Conservation (phyloP, 768 basidiomycete species). For the Chiua virens region DNA sequence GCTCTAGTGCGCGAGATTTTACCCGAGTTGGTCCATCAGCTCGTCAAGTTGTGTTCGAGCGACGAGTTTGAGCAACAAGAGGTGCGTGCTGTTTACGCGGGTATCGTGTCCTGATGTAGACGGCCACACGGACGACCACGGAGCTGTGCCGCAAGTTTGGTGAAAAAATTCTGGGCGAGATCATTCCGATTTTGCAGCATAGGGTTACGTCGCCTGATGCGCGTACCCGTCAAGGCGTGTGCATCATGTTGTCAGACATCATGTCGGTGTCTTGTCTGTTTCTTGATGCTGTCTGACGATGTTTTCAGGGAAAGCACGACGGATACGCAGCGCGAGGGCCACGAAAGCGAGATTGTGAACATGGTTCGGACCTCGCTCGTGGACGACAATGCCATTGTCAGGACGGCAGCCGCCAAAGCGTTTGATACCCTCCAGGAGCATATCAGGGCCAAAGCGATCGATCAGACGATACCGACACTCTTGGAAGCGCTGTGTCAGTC, state of each 20-base stretch:
- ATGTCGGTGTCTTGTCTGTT: conserved; percentile 53
- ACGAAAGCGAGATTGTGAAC: conserved; percentile 85
- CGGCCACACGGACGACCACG: conserved; percentile 80
- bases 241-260: conserved; percentile 82
- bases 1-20: conserved; percentile 82
- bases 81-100: conserved; percentile 42
- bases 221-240: conserved; percentile 79
- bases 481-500: conserved; percentile 92
- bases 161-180: conserved; percentile 83
- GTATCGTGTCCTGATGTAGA: conserved; percentile 45
- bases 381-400: conserved; percentile 82
- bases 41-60: conserved; percentile 75
- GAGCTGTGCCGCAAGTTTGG: conserved; percentile 96
- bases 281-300: conserved; percentile 7
- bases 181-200: conserved; percentile 74
- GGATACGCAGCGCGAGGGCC: conserved; percentile 79
- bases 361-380: conserved; percentile 85
- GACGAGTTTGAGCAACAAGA: conserved; percentile 87
- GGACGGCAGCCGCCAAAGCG: conserved; percentile 83
- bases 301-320: conserved; percentile 72
- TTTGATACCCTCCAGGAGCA: conserved; percentile 96
- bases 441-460: conserved; percentile 88
- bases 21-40: conserved; percentile 76
- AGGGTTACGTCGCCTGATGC: conserved; percentile 62
- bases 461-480: conserved; percentile 94